A percentile compares a stretch with the other conserved stretches of the same genome.
Evolutionary conservation across 306 rosid genomes (phyloP).

Genomic region (Benincasa hispida): DNA sequence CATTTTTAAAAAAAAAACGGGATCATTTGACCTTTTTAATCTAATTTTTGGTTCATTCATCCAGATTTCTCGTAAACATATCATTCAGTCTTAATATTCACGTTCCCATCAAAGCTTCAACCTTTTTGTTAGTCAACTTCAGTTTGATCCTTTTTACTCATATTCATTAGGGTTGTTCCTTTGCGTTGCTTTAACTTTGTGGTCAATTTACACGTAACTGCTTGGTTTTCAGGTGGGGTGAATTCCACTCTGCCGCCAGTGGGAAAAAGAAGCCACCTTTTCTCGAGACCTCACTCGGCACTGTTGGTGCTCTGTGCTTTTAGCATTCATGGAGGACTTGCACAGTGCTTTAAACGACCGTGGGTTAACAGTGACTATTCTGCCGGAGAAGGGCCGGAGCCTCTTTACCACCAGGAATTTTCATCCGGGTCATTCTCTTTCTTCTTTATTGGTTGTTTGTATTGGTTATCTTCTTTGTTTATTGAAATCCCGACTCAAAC

Average conservation of each 20-base stretch:
- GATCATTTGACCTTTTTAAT: too few relatives aligned
- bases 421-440: conserved; percentile 39
- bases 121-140: background rate
- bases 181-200: background rate
- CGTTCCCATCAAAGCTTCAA: too few relatives aligned
- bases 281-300: background rate
- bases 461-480: background rate
- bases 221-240: background rate
- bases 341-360: conserved; percentile 22
- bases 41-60: too few relatives aligned
- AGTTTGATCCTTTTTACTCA: background rate
- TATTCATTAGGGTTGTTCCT: background rate
- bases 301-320: background rate
- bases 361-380: conserved; percentile 31
- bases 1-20: too few relatives aligned
- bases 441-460: background rate
- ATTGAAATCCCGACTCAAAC: background rate
- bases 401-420: conserved; percentile 45
- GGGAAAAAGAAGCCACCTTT: background rate
- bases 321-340: conserved; percentile 49
- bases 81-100: too few relatives aligned
- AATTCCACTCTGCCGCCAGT: too few relatives aligned
- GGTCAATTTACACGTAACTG: background rate
- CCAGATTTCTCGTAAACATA: too few relatives aligned
- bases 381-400: conserved; percentile 63